A percentile compares a stretch with the other conserved stretches of the same genome.
phyloP scores from a whole-genome alignment of 352 stramenopile species.

The Pythium angustatum region DNA sequence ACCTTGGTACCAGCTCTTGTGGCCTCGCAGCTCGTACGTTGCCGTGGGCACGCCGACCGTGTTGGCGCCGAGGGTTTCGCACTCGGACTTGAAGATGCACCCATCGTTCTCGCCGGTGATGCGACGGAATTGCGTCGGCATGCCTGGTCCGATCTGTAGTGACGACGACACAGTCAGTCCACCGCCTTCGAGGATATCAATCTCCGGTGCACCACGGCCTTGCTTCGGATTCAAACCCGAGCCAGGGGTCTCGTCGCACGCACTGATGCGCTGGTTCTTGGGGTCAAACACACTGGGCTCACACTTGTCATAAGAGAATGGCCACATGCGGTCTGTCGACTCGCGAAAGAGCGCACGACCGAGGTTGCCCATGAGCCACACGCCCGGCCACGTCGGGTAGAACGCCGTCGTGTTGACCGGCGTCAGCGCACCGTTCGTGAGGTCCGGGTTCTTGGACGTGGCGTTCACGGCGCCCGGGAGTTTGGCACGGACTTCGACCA shows the following conservation, averaged over 20 bases:
- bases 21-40: constrained; percentile 25
- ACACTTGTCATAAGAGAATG: constrained; percentile 92
- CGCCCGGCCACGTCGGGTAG: constrained; percentile 85
- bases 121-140: constrained; percentile 40
- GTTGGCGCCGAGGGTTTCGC: constrained; percentile 28
- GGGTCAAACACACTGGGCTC: constrained; percentile 49
- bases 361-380: constrained; percentile 94
- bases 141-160: constrained; percentile 72
- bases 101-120: constrained; percentile 16
- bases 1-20: constrained; percentile 41
- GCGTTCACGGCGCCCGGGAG: constrained; percentile 79
- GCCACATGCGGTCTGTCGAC: constrained; percentile 91
- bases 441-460: constrained; percentile 32
- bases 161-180: constrained; percentile 75
- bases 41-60: constrained; percentile 27
- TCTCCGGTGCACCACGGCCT: constrained; percentile 90
- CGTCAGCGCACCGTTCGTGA: constrained; percentile 5
- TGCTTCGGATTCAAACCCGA: constrained; percentile 83
- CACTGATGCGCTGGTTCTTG: constrained; percentile 61
- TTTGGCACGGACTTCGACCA: constrained; percentile 91
- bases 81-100: constrained; percentile 24
- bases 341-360: constrained; percentile 89
- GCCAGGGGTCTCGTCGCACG: constrained; percentile 87
- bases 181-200: constrained; percentile 90
- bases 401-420: constrained; percentile 17